Base-by-base conservation (phyloP, 768 basidiomycete genomes). In the Pleurotus tuber-regium region DNA sequence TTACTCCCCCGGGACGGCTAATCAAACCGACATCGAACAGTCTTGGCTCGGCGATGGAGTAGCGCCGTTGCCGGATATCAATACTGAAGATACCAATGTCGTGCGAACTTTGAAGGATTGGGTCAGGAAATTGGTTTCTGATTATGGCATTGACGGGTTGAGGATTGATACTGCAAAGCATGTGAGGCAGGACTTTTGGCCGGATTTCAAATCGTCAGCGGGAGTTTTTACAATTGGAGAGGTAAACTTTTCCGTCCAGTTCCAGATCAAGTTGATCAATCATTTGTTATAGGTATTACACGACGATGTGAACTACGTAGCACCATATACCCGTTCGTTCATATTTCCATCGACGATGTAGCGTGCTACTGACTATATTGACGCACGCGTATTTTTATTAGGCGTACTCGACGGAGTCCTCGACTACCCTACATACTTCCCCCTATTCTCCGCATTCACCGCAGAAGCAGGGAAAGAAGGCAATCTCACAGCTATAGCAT, bases 141-240 rank as follows among this genome's bases (percentile, higher is more conserved):
- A 76, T 50, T 89, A 81, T 62, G 67, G 64, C 24, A 75, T 86
- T 43, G 88, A 90, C 61, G 86, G 87, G 14, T 70, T 91, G 52
- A 78, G 89, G 38, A 83, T 89, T 59, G 89, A 89, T 59, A 84
- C 70, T 40, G 66, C 68, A 25, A 70, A 68, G 63, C 89, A 90
- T 61, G 75, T 89, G 52, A 72, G 78, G 25, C 71, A 76, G 40
- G 70, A 74, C 47, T 91, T 89, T 64, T 90, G 86, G 87, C 75
- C 80, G 1, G 68, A 62, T 23, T 89, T 90, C 58, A 77, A 78
- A 50, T 63, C 66, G 46, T 72, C 77, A 3, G 83, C 86, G 0
- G 86, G 81, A 5, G 83, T 88, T 1, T 89, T 81, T 67, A 83
- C 84, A 47, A 78, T 88, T 12, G 89, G 87, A 40, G 87, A 90